These are phyloP conservation scores for Penicillium nucicola DNA, from an alignment of 495 filamentous ascomycete species.

Conservation along the genomic window DNA sequence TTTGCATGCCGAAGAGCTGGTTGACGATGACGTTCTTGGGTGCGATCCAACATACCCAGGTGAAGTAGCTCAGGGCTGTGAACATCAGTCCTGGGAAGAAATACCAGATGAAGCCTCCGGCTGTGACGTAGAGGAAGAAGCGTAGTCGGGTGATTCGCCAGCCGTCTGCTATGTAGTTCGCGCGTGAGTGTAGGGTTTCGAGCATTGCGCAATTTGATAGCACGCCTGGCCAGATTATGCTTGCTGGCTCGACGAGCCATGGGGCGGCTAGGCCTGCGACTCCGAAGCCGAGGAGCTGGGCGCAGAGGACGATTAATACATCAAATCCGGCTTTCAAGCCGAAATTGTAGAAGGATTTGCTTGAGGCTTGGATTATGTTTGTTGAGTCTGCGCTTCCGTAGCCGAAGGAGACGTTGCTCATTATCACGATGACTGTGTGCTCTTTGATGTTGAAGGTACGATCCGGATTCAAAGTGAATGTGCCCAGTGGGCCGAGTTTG, in stretches of 20 bases:
- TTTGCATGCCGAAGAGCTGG: constrained; percentile 72
- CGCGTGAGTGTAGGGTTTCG: constrained; percentile 32
- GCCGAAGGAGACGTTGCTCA: constrained; percentile 85
- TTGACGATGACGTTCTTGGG: constrained; percentile 76
- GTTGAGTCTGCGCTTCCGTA: constrained; percentile 47
- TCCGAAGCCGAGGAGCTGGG: constrained; percentile 62
- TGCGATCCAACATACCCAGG: constrained; percentile 80
- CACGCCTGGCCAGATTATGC: constrained; percentile 39
- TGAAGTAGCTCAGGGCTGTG: constrained; percentile 83
- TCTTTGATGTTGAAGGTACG: constrained; percentile 76
- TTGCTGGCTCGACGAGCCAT: constrained; percentile 59
- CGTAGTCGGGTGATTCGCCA: constrained; percentile 59
- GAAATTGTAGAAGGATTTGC: constrained; percentile 54
- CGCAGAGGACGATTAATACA: constrained; percentile 57
- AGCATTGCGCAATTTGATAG: constrained; percentile 40
- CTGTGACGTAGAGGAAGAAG: constrained; percentile 54
- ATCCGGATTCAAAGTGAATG: constrained; percentile 54
- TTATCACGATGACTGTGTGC: constrained; percentile 81
- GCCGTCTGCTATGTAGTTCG: constrained; percentile 46
- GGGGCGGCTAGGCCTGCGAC: constrained; percentile 60
- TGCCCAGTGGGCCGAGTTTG: constrained; percentile 42
- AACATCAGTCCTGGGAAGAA: constrained; percentile 74
- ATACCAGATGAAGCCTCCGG: constrained; percentile 65
- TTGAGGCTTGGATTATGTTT: constrained; percentile 43
- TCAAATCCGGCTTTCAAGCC: constrained; percentile 58